phyloP scores from a whole-genome alignment of 2,329 filamentous ascomycete species.

The Apiospora marii region DNA sequence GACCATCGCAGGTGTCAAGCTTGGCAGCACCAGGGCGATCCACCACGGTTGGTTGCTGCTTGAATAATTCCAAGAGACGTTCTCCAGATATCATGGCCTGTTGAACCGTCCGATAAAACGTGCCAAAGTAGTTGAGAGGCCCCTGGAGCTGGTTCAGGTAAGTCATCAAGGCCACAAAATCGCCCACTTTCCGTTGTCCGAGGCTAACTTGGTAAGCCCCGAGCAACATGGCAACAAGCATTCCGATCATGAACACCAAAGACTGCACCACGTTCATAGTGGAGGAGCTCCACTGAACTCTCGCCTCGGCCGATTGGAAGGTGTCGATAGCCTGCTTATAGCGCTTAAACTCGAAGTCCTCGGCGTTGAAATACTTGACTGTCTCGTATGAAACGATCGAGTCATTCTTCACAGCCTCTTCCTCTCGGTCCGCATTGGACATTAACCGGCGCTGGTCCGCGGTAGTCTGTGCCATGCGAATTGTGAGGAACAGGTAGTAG shows the following conservation, averaged over 20 bases:
- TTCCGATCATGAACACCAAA: conserved; percentile 79
- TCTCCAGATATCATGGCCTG: conserved; percentile 98
- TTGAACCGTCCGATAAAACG: conserved; percentile 95
- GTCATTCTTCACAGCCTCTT: conserved; percentile 98
- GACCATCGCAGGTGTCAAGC: conserved; percentile 75
- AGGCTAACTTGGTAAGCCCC: conserved; percentile 79
- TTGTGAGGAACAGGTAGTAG: conserved; percentile 95
- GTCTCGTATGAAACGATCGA: conserved; percentile 99
- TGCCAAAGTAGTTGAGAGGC: conserved; percentile 87
- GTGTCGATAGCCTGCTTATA: conserved; percentile 74
- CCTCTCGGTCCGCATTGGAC: conserved; percentile 93
- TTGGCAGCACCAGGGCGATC: conserved; percentile 73
- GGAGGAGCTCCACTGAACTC: conserved; percentile 78
- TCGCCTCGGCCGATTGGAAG: conserved; percentile 78
- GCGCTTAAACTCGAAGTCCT: conserved; percentile 78
- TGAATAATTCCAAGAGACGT: conserved; percentile 93
- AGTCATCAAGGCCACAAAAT: conserved; percentile 77
- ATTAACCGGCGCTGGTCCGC: conserved; percentile 91
- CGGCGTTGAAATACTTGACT: conserved; percentile 90
- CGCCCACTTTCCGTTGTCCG: conserved; percentile 69
- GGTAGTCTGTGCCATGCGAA: conserved; percentile 93
- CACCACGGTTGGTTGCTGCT: conserved; percentile 90
- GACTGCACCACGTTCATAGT: conserved; percentile 85
- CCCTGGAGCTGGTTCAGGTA: conserved; percentile 84
- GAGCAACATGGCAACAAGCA: conserved; percentile 75